These are phyloP conservation scores for Stachybotrys chlorohalonatus DNA, from an alignment of 2,329 filamentous ascomycete genomes.

Conservation along the genomic window DNA sequence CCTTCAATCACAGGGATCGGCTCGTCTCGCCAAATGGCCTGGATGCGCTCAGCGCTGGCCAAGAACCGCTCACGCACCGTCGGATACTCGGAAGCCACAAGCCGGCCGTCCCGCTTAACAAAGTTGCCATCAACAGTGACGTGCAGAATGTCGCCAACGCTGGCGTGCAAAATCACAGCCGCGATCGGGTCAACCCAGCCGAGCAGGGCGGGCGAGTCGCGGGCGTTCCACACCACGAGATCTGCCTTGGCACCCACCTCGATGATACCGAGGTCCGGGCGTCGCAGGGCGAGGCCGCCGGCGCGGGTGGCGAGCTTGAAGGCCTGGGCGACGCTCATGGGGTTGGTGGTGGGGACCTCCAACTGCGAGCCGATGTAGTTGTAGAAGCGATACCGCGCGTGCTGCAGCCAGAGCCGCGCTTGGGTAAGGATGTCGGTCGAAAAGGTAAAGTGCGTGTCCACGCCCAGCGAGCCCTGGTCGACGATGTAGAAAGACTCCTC, in stretches of 20 bases:
- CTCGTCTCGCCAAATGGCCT: conserved; percentile 12
- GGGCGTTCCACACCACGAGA: conserved; percentile 41
- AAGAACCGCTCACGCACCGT: conserved; percentile 22
- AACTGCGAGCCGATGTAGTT: conserved; percentile 26
- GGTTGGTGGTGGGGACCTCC: conserved; percentile 34
- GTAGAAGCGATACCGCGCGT: conserved; percentile 28
- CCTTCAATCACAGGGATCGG: conserved; percentile 17
- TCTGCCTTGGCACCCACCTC: conserved; percentile 42
- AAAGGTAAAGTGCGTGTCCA: conserved; percentile 46
- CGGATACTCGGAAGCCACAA: conserved; percentile 19
- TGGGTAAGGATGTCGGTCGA: conserved; percentile 41
- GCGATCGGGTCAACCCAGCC: conserved; percentile 48
- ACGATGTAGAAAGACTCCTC: conserved; percentile 29
- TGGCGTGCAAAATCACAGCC: conserved; percentile 45
- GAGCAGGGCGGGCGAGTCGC: conserved; percentile 34
- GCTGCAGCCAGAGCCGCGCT: conserved; percentile 45
- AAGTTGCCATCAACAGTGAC: conserved; percentile 42
- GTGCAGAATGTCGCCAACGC: conserved; percentile 39
- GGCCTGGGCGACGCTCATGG: conserved; percentile 44
- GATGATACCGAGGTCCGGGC: conserved; percentile 41
- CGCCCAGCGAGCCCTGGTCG: conserved; percentile 43
- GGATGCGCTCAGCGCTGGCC: conserved; percentile 21
- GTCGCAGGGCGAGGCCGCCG: conserved; percentile 40
- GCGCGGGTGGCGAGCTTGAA: conserved; percentile 45
- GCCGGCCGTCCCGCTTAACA: conserved; percentile 32